Percentiles rank a stretch among this genome's conserved stretches.
Conservation (phyloP, 2,329 filamentous ascomycete species). For the Exophiala aquamarina region DNA sequence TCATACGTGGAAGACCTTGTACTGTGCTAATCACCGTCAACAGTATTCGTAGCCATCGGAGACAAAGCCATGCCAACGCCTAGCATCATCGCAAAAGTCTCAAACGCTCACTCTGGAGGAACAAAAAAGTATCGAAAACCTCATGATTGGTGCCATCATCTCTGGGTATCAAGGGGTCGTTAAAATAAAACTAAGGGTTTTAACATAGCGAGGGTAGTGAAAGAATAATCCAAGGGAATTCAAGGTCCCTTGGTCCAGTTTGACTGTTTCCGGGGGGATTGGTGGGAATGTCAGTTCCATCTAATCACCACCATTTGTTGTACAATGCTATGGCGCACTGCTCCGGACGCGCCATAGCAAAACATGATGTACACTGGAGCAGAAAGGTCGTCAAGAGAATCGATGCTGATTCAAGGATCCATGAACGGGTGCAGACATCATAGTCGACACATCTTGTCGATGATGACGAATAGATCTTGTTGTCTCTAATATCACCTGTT, state of each 20-base stretch:
- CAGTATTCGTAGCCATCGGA: too few relatives aligned
- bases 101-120: conserved; percentile 2
- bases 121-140: not conserved
- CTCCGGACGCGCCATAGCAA: not conserved
- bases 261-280: too few relatives aligned
- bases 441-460: not conserved
- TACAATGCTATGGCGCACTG: not conserved
- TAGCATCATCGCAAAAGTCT: too few relatives aligned
- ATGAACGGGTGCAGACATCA: conserved; percentile 2
- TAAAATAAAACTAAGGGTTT: not conserved
- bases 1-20: too few relatives aligned
- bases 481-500: too few relatives aligned
- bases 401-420: not conserved
- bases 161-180: conserved; percentile 6
- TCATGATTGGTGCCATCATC: not conserved
- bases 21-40: not conserved
- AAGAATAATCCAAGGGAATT: not conserved
- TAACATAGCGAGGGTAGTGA: not conserved
- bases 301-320: not conserved
- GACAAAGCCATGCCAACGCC: too few relatives aligned
- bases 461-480: too few relatives aligned
- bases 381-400: not conserved
- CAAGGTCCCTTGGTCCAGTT: not conserved
- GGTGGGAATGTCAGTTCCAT: not conserved
- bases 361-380: not conserved